A percentile compares a stretch with the other conserved stretches of the same genome.
These are phyloP conservation scores for Penicillium daleae DNA, from an alignment of 495 filamentous ascomycete species.

Conservation along the genomic window DNA sequence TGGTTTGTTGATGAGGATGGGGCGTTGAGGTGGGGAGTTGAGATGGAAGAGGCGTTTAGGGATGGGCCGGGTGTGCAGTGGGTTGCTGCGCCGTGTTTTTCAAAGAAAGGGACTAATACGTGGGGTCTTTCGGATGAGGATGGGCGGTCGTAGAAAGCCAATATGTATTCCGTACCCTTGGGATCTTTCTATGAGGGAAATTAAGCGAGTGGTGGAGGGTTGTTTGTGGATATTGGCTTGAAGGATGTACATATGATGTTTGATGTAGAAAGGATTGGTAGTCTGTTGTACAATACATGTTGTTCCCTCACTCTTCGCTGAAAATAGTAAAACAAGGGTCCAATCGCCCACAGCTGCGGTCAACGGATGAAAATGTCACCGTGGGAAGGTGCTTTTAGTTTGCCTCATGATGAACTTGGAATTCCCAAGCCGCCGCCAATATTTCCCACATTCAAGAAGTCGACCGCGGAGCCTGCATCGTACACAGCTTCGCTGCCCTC, in stretches of 20 bases:
- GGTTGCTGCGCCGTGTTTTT: constrained; percentile 20
- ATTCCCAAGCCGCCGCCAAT: constrained; percentile 12
- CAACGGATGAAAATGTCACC: background rate
- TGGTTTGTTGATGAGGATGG: constrained; percentile 30
- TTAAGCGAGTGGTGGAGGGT: constrained; percentile 10
- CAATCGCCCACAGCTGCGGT: background rate
- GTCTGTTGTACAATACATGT: constrained; percentile 20
- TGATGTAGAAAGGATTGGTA: background rate
- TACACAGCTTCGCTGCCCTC: constrained; percentile 1
- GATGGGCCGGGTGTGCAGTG: constrained; percentile 22
- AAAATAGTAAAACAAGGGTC: constrained; percentile 15
- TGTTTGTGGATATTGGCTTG: constrained; percentile 1
- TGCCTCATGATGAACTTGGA: constrained; percentile 4
- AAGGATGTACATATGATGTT: background rate
- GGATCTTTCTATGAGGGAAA: background rate
- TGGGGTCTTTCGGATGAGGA: constrained; percentile 17
- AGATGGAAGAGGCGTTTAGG: constrained; percentile 26
- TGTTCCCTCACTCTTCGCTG: constrained; percentile 11
- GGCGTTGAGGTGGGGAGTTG: constrained; percentile 24
- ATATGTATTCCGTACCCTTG: background rate
- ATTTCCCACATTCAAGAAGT: constrained; percentile 19
- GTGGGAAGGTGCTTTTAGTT: background rate
- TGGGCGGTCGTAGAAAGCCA: background rate
- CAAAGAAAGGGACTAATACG: constrained; percentile 16
- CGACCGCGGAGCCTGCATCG: constrained; percentile 22